Percentiles rank a stretch among this genome's conserved stretches.
phyloP scores from a whole-genome alignment of 148 eudicot species.

The Amaranthus palmeri region DNA sequence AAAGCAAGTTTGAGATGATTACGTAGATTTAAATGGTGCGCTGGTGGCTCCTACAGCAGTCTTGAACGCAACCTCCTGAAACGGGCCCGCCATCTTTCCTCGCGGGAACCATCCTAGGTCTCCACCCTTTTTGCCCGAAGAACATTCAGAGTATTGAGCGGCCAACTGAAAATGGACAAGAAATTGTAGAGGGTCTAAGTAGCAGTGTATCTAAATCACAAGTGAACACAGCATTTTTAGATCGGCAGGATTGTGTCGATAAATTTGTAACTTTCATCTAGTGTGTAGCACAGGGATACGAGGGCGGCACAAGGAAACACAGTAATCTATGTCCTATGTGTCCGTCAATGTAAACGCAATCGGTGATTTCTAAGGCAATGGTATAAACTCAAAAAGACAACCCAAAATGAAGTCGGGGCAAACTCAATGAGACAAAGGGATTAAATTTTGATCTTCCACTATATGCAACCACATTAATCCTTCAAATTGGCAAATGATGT shows the following conservation, averaged over 20 bases:
- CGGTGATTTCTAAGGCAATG: no score
- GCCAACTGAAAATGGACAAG: conserved; percentile 53
- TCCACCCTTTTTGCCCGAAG: conserved; percentile 97
- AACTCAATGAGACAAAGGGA: no score
- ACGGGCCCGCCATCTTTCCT: conserved; percentile 98
- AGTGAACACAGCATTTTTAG: neutral
- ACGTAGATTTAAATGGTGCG: conserved; percentile 95
- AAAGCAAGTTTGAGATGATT: conserved; percentile 18
- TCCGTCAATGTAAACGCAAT: no score
- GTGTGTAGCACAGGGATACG: no score
- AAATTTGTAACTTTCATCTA: neutral
- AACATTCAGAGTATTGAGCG: conserved; percentile 92
- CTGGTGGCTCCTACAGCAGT: conserved; percentile 89
- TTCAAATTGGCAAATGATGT: neutral
- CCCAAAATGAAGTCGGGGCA: no score
- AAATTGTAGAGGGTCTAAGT: neutral
- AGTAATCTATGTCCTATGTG: no score
- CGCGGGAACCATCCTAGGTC: conserved; percentile 98
- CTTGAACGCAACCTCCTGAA: conserved; percentile 96
- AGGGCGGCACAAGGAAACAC: no score
- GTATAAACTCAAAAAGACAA: no score
- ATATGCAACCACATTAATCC: neutral
- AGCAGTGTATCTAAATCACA: neutral
- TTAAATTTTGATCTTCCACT: neutral
- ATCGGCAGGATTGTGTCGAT: neutral